Conservation (phyloP, 768 basidiomycete genomes). For the Kwoniella dendrophila region DNA sequence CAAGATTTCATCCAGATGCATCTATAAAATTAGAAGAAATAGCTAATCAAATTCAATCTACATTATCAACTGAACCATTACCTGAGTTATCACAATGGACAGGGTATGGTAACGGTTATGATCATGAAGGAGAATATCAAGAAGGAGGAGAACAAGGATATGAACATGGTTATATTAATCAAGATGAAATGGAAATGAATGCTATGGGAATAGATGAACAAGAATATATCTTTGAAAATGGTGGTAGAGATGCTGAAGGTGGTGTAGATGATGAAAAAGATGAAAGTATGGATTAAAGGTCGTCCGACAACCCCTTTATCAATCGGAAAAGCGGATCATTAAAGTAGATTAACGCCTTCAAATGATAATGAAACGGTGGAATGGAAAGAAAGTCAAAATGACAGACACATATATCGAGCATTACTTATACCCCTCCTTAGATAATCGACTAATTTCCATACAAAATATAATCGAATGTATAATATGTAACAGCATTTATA, state of each 20-base stretch:
- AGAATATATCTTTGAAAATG: slow-evolving; percentile 49
- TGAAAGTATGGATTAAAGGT: slow-evolving; percentile 40
- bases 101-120: slow-evolving; percentile 4
- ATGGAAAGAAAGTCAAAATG: no score
- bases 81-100: slow-evolving; percentile 31
- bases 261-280: slow-evolving; percentile 52
- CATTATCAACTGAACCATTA: slow-evolving; percentile 21
- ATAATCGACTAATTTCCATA: no score
- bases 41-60: slow-evolving; percentile 58
- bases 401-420: no score
- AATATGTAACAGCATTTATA: no score
- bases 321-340: no score
- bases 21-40: slow-evolving; percentile 68
- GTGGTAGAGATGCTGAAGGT: slow-evolving; percentile 50
- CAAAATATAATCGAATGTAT: no score
- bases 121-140: no score
- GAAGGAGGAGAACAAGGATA: slow-evolving; percentile 24
- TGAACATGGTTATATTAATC: slow-evolving; percentile 16
- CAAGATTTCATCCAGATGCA: slow-evolving; percentile 68
- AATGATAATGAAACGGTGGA: no score
- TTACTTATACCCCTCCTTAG: no score
- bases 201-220: slow-evolving; percentile 31
- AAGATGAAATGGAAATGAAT: slow-evolving; percentile 25
- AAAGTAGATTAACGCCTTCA: no score
- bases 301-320: no score